Base-by-base conservation (phyloP, 345 rosid genomes). In the Corchorus olitorius region DNA sequence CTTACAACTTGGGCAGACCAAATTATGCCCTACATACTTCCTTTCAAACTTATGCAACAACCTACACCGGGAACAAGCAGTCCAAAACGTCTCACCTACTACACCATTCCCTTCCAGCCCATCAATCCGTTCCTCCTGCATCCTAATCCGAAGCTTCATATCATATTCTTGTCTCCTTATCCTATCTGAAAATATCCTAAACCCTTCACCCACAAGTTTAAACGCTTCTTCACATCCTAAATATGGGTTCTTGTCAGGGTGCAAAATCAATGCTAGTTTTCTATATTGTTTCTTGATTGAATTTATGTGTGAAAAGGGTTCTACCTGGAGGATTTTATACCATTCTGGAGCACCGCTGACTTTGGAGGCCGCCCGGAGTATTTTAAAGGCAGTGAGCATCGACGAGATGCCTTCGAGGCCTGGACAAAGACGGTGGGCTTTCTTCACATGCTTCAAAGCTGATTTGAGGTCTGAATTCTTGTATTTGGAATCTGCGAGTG, bases 221-320 rank as follows among this genome's bases (percentile, higher is more conserved):
- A 94, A 93, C 62, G 97, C 98, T 15, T 94, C 98, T 66, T 90
- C 95, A 35, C 95, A 89, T 7, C 97, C 97, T 17, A 77, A 62
- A 34, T 78, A 83, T 1, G 88, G 84, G 72, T 90, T 91, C 83
- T 91, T 94, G 70, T 94, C 98, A 35, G 99, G 98, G 77, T 91
- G 96, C 83, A 95, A 76, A 19, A 79, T 62, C 43, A 93, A 81
- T 62, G 98, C 97, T 16, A 95, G 85, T 65, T 83, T 87, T 87
- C 81, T 95, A 81, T 87, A 93, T 79, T 91, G 91, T 60, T 87
- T 91, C 73, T 88, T 91, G 55, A 95, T 83, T 39, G 86, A 72
- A 70, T 88, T 84, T 61, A 85, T 77, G 71, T 89, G 90, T 70
- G 98, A 90, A 75, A 93, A 95, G 78, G 96, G 97, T 69, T 91